Conservation (phyloP, 805 yeast genomes). For the Isabelozyma rhagii region DNA sequence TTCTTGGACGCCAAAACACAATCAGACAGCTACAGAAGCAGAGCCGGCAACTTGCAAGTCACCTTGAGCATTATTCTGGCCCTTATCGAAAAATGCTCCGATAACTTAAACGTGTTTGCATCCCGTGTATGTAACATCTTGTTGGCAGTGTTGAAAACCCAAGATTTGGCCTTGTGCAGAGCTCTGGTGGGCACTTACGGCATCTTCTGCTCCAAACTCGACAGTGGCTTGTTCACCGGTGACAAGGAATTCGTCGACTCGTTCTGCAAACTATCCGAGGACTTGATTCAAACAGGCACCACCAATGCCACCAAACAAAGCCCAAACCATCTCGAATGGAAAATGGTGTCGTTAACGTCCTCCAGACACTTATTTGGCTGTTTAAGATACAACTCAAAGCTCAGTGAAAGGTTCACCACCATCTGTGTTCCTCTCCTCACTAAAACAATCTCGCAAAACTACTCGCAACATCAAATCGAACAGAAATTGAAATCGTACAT, state of each 20-base stretch:
- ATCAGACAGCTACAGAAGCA: slow-evolving; percentile 55
- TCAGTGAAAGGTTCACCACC: slow-evolving; percentile 26
- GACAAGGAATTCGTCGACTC: slow-evolving; percentile 53
- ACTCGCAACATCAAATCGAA: slow-evolving; percentile 15
- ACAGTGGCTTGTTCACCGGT: slow-evolving; percentile 62
- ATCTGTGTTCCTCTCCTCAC: slow-evolving; percentile 38
- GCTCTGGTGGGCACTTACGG: slow-evolving; percentile 47
- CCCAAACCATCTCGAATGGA: slow-evolving; percentile 45
- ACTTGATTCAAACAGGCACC: slow-evolving; percentile 13
- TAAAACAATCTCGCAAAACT: slow-evolving; percentile 25
- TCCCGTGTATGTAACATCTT: slow-evolving; percentile 62
- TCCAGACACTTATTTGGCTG: slow-evolving; percentile 38
- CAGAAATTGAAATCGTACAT: slow-evolving; percentile 21
- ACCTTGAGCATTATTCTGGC: slow-evolving; percentile 69
- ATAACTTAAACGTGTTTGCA: slow-evolving; percentile 82
- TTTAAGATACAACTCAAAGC: slow-evolving; percentile 27
- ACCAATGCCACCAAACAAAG: slow-evolving; percentile 5
- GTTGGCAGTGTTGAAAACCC: slow-evolving; percentile 45
- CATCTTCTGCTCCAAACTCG: slow-evolving; percentile 45
- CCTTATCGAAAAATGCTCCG: slow-evolving; percentile 71
- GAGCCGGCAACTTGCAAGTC: slow-evolving; percentile 80
- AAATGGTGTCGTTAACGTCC: slow-evolving; percentile 37
- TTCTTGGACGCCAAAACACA: slow-evolving; percentile 62
- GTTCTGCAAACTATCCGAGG: slow-evolving; percentile 35
- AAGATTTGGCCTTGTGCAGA: slow-evolving; percentile 63